Evolutionary conservation across 108 stramenopile species (phyloP), one percentile per base, ranked within the genome.

Genomic region (Parmales sp.): DNA sequence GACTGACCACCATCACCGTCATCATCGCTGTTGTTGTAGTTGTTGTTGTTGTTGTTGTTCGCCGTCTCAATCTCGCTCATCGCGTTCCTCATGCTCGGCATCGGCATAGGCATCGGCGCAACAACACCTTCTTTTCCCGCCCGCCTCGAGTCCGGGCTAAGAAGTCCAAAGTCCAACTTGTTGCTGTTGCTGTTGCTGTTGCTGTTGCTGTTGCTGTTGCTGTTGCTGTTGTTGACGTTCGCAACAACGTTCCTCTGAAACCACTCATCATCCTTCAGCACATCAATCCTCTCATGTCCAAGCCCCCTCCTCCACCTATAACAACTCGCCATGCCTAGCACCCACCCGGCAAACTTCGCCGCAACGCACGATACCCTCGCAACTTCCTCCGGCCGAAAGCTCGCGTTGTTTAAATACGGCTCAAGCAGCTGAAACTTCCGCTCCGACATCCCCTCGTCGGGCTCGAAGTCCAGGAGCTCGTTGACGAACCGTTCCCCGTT

Each of bases 1-100:
- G 29, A 16, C 9, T 3, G 31, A 34, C 31, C 28, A 34, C 54
- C 11, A 60, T 60, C 29, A 19, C 26, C n/a, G 2, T 4, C 26
- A 34, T 60, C 54, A 34, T 60, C 28, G 31, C 11, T 28, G 28
- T 60, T 16, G 8, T 60, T 34, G 31, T 60, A 16, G n/a, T 60
- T 34, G 5, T 60, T 34, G 31, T 60, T 34, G 28, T 11, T 19
- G 16, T 28, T 11, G 8, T 34, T 34, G 7, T 34, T 11, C 4
- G 16, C 54, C 13, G 26, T 20, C 54, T 34, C 36, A 34, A 60
- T 34, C 54, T 60, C 54, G 16, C 36, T 28, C 54, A 60, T 60
- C 28, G 54, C 54, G 26, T 34, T 60, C 54, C 36, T 28, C 54
- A 60, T 60, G 54, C 54, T 60, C 9, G 54, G 54, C 54, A 60